Evolutionary conservation across 108 stramenopile species (phyloP).

Genomic region (Stephanodiscus minutulus): DNA sequence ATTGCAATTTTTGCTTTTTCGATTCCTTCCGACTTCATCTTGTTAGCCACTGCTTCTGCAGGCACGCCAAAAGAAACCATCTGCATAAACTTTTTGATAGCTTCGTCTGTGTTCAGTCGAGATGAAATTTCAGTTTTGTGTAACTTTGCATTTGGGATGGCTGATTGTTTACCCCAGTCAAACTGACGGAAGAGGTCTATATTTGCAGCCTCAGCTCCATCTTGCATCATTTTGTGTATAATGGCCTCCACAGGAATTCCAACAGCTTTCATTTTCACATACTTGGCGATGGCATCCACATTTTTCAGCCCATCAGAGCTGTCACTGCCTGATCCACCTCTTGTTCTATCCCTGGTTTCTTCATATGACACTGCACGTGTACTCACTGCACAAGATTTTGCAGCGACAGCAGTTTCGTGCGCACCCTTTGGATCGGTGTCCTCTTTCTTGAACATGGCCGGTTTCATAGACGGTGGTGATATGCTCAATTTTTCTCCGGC

Average conservation of each 20-base stretch:
- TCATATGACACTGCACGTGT: too few relatives aligned
- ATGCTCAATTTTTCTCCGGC: too few relatives aligned
- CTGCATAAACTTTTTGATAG: slow-evolving; percentile 13
- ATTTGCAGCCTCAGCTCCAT: slow-evolving; percentile 12
- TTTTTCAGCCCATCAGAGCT: too few relatives aligned
- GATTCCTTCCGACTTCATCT: slow-evolving; percentile 32
- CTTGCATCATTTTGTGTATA: slow-evolving; percentile 43
- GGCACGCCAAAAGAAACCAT: slow-evolving; percentile 33
- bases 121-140: background rate
- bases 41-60: too few relatives aligned
- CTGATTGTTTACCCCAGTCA: background rate
- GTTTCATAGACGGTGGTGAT: too few relatives aligned
- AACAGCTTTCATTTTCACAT: slow-evolving; percentile 42
- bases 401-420: too few relatives aligned
- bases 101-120: slow-evolving; percentile 10
- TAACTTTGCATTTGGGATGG: background rate
- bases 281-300: slow-evolving; percentile 9
- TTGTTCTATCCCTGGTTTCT: too few relatives aligned
- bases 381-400: too few relatives aligned
- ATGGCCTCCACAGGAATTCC: slow-evolving; percentile 43
- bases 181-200: slow-evolving; percentile 4
- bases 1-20: slow-evolving; percentile 8
- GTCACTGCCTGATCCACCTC: too few relatives aligned
- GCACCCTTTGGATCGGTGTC: too few relatives aligned
- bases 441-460: too few relatives aligned